phyloP scores from a whole-genome alignment of 306 rosid species.

The Mimosa pudica region DNA sequence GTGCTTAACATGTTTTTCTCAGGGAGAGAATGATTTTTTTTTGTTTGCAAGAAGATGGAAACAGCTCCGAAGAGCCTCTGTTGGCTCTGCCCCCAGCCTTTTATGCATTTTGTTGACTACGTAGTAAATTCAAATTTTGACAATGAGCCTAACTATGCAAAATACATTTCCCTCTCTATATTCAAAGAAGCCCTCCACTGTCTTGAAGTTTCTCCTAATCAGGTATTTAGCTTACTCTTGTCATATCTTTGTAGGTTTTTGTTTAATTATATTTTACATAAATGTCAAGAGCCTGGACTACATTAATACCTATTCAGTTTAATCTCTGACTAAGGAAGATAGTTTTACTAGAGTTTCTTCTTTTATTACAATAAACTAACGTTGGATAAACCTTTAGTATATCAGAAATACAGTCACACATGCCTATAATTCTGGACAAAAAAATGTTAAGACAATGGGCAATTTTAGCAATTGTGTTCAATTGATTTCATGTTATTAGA shows the following conservation, averaged over 20 bases:
- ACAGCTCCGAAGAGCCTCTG: too few relatives aligned
- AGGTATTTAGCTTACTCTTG: slow-evolving; percentile 55
- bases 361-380: neutral
- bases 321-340: neutral
- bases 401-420: neutral
- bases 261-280: slow-evolving; percentile 4
- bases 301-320: neutral
- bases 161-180: slow-evolving; percentile 46
- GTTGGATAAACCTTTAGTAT: neutral
- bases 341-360: neutral
- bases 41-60: too few relatives aligned
- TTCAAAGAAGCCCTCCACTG: slow-evolving; percentile 64
- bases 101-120: too few relatives aligned
- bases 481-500: neutral
- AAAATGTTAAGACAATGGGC: neutral
- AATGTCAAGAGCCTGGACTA: neutral
- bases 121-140: too few relatives aligned
- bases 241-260: slow-evolving; percentile 24
- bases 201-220: slow-evolving; percentile 61
- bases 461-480: neutral
- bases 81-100: too few relatives aligned
- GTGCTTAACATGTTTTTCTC: too few relatives aligned
- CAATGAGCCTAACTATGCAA: too few relatives aligned
- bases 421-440: neutral
- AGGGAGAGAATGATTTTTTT: too few relatives aligned